Conservation (phyloP, 2,329 filamentous ascomycete genomes). For the Pochonia chlamydosporia region DNA sequence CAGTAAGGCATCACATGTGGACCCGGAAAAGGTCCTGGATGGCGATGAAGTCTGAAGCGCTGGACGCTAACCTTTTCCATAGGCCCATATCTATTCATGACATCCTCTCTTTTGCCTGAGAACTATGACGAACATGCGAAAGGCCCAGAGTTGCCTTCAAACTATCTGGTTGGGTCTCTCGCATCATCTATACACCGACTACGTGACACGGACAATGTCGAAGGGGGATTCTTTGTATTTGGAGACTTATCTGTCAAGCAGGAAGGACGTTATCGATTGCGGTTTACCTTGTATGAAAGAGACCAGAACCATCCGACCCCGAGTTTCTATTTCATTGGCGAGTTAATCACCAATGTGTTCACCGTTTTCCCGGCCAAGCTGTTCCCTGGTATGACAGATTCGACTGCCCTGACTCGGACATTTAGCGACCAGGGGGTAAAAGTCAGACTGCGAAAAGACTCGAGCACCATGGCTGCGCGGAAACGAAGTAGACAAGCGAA, state of each 20-base stretch:
- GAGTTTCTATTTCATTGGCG: slow-evolving; percentile 16
- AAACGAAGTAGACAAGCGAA: slow-evolving; percentile 33
- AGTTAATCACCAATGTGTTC: slow-evolving; percentile 55
- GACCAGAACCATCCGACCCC: slow-evolving; percentile 19
- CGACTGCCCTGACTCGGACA: slow-evolving; percentile 71
- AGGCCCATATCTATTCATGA: slow-evolving; percentile 46
- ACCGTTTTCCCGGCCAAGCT: slow-evolving; percentile 59
- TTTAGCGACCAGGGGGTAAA: slow-evolving; percentile 87
- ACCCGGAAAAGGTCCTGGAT: not conserved
- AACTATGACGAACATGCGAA: slow-evolving; percentile 35
- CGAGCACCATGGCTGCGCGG: slow-evolving; percentile 49
- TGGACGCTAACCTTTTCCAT: not conserved
- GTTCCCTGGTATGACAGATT: slow-evolving; percentile 75
- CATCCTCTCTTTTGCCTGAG: slow-evolving; percentile 34
- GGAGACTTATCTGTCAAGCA: slow-evolving; percentile 76
- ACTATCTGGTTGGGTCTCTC: slow-evolving; percentile 62
- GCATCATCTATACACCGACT: slow-evolving; percentile 78
- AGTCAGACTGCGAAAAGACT: slow-evolving; percentile 76
- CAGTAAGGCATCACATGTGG: slow-evolving; percentile 11
- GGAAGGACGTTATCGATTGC: slow-evolving; percentile 65
- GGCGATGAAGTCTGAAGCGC: not conserved
- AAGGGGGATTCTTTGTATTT: slow-evolving; percentile 88
- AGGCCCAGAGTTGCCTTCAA: slow-evolving; percentile 25
- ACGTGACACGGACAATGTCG: slow-evolving; percentile 70
- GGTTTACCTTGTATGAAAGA: slow-evolving; percentile 64